A percentile compares a stretch with the other conserved stretches of the same genome.
Evolutionary conservation across 164 flowering plant genomes (phyloP).

Genomic region (Vitis rotundifolia): DNA sequence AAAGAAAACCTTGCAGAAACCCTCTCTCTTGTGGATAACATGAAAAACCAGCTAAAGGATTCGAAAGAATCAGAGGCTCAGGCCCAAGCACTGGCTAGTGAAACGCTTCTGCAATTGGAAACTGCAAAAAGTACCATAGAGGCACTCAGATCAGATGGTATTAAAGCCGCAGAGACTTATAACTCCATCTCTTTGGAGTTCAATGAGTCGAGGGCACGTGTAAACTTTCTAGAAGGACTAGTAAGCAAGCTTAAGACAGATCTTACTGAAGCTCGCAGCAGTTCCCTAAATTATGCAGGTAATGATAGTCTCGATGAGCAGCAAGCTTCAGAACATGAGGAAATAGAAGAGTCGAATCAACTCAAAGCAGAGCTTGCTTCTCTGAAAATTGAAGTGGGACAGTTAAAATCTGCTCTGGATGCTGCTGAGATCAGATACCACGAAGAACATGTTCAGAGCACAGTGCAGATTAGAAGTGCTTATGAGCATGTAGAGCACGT

Average conservation of each 20-base stretch:
- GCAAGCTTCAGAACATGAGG: slow-evolving; percentile 12
- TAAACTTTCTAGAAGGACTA: slow-evolving; percentile 51
- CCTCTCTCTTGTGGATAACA: slow-evolving; percentile 48
- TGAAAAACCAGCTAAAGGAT: slow-evolving; percentile 53
- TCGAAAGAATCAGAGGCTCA: slow-evolving; percentile 69
- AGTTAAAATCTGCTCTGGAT: slow-evolving; percentile 52
- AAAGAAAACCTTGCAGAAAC: slow-evolving; percentile 54
- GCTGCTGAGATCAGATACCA: slow-evolving; percentile 47
- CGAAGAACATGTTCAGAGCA: slow-evolving; percentile 49
- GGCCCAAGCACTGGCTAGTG: slow-evolving; percentile 46
- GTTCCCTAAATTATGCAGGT: slow-evolving; percentile 4
- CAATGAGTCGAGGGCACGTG: slow-evolving; percentile 54
- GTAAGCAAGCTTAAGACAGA: slow-evolving; percentile 52
- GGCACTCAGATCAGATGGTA: slow-evolving; percentile 45
- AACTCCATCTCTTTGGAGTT: slow-evolving; percentile 52
- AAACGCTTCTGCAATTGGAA: slow-evolving; percentile 65
- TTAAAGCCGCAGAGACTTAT: slow-evolving; percentile 49
- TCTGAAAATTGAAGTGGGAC: slow-evolving; percentile 40
- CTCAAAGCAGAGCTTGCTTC: slow-evolving; percentile 34
- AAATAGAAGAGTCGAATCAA: slow-evolving; percentile 23
- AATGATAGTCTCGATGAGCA: not conserved
- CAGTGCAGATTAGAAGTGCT: slow-evolving; percentile 45
- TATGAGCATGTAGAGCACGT: slow-evolving; percentile 48
- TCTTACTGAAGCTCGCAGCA: slow-evolving; percentile 10
- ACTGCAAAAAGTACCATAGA: slow-evolving; percentile 58